phyloP scores from a whole-genome alignment of 305 asterid genomes.

The Galium porrigens region DNA sequence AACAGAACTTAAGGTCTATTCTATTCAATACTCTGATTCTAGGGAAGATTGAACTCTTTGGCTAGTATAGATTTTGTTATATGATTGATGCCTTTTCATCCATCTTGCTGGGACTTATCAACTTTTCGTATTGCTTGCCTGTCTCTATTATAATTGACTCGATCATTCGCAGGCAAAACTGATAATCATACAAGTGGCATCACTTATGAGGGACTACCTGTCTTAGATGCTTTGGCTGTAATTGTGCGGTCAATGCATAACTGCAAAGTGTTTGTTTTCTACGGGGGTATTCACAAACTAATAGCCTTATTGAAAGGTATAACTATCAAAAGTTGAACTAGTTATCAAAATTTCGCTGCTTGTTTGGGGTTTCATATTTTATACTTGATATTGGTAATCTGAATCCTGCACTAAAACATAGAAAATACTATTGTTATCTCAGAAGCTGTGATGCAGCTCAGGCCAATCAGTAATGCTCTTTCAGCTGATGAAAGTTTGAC shows the following conservation, averaged over 20 bases:
- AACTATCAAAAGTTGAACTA: constrained; percentile 8
- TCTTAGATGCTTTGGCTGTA: constrained; percentile 67
- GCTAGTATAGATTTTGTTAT: constrained; percentile 4
- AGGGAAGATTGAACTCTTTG: neutral
- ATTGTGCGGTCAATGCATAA: constrained; percentile 76
- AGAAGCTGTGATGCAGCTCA: constrained; percentile 88
- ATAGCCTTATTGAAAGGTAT: constrained; percentile 88
- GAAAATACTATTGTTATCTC: constrained; percentile 23
- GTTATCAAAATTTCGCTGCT: neutral
- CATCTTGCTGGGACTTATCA: constrained; percentile 4
- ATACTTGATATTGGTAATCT: neutral
- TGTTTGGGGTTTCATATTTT: neutral
- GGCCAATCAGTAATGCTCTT: constrained; percentile 63
- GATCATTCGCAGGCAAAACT: constrained; percentile 36
- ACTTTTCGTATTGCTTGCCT: constrained; percentile 4
- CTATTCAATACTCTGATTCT: neutral
- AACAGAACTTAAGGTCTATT: neutral
- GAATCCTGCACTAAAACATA: constrained; percentile 14
- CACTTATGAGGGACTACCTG: constrained; percentile 53
- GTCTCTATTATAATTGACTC: constrained; percentile 10
- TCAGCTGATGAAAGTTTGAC: constrained; percentile 54
- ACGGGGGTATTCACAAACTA: constrained; percentile 80
- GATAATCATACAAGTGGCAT: constrained; percentile 37
- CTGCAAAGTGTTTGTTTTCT: constrained; percentile 69
- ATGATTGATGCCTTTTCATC: neutral